Evolutionary conservation across 169 alveolate species (phyloP), one percentile per base, ranked within the genome.

Genomic region (Plasmodium falciparum): DNA sequence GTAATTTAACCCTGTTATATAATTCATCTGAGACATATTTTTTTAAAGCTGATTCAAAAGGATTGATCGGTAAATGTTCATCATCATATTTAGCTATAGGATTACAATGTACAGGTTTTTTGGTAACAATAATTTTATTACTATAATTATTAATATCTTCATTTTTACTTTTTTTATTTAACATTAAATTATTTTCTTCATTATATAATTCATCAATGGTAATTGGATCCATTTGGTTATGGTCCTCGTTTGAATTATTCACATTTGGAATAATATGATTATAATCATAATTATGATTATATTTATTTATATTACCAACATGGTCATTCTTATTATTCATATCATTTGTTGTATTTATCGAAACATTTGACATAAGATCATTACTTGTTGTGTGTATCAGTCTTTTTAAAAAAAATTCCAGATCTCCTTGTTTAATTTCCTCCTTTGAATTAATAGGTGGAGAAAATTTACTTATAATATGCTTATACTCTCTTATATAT

Each of bases 1-100:
- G 90, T 1, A 33, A 49, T 71, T 80, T 80, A 29, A 69, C 83
- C 61, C 69, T 80, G 20, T 67, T 80, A 69, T 80, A 80, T 69
- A 80, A 67, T 49, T 66, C 43, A 29, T 67, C 90, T 29, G 90
- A 80, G 17, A 80, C 90, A 61, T 80, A 80, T 54, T 69, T 80
- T 52, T 80, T 80, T 66, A 80, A 67, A 52, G 83, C 90, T 24
- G 85, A 67, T 15, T 80, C 90, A 62, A 52, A 80, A 12, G 90
- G 90, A 43, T 39, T 62, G 15, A 11, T 4, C 1, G 90, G 90
- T 17, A 67, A 15, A 20, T 49, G 12, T 47, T 71, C 63, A 33
- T 80, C 90, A 13, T 80, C 80, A 80, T 29, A 80, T 52, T 69
- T 80, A 8, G 90, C 90, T 58, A 69, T 80, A 3, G 90, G 90